phyloP scores from a whole-genome alignment of 2,329 filamentous ascomycete species.

The Talaromyces atroroseus region DNA sequence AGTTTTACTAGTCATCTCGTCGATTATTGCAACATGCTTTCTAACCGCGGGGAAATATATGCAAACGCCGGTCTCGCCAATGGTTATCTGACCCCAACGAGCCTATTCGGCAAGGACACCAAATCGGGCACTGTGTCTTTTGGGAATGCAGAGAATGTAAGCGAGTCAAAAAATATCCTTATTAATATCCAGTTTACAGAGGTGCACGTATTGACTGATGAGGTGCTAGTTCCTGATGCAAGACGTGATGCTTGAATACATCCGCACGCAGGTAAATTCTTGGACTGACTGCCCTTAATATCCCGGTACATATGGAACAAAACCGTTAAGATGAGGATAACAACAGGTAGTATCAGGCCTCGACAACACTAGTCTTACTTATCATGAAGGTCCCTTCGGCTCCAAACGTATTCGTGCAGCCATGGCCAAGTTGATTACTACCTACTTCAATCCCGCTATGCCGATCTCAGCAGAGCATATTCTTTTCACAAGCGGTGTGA shows the following conservation, averaged over 20 bases:
- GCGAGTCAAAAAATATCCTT: neutral
- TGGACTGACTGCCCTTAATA: neutral
- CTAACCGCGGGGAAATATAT: constrained; percentile 5
- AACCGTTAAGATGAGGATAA: neutral
- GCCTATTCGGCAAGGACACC: constrained; percentile 24
- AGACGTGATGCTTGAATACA: constrained; percentile 1
- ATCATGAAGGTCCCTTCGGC: constrained; percentile 35
- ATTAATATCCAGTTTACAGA: neutral
- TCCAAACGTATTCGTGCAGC: constrained; percentile 33
- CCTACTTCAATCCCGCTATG: constrained; percentile 32
- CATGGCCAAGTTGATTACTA: constrained; percentile 40
- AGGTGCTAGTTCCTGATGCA: constrained; percentile 3
- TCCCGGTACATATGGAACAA: neutral
- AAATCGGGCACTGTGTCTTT: constrained; percentile 31
- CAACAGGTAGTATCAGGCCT: neutral
- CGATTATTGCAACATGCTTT: constrained; percentile 3
- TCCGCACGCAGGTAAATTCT: neutral
- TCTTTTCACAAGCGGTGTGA: constrained; percentile 38
- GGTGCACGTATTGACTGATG: neutral
- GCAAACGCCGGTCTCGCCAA: constrained; percentile 11
- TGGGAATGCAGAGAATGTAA: constrained; percentile 33
- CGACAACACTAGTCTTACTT: constrained; percentile 25
- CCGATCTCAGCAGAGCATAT: constrained; percentile 34
- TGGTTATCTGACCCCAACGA: constrained; percentile 25
- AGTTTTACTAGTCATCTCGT: neutral